phyloP scores from a whole-genome alignment of 441 rosid species.

The Melastoma candidum region DNA sequence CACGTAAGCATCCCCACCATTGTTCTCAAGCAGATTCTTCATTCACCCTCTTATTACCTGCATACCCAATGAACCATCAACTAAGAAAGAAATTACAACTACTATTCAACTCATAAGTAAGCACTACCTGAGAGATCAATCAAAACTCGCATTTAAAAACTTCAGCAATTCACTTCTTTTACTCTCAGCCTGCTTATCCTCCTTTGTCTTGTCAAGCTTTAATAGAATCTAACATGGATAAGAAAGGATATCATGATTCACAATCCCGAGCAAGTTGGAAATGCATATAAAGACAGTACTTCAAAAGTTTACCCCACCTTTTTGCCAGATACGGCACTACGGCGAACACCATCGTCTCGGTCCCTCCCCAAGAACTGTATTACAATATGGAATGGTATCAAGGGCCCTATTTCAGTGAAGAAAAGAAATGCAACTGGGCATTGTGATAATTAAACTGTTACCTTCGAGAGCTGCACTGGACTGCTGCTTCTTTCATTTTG shows the following conservation, averaged over 20 bases:
- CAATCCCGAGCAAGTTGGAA: background rate
- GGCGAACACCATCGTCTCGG: conserved; percentile 68
- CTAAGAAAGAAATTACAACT: too few relatives aligned
- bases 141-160: conserved; percentile 92
- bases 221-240: conserved; percentile 50
- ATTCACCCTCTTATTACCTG: too few relatives aligned
- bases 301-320: conserved; percentile 36
- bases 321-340: conserved; percentile 95
- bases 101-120: too few relatives aligned
- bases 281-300: background rate
- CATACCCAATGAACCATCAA: conserved; percentile 34
- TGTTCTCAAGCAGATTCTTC: too few relatives aligned
- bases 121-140: conserved; percentile 26
- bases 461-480: conserved; percentile 98
- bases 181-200: conserved; percentile 84
- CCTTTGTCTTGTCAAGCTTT: conserved; percentile 90
- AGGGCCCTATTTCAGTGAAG: background rate
- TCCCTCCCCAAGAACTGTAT: conserved; percentile 66
- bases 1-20: too few relatives aligned
- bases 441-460: conserved; percentile 15
- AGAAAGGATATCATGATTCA: background rate
- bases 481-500: conserved; percentile 59
- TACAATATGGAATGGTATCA: background rate
- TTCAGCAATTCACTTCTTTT: conserved; percentile 85
- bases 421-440: background rate